Percentiles rank a stretch among this genome's conserved stretches.
phyloP scores from a whole-genome alignment of 192 early-diverging fungal species.

The Coemansia sp. region DNA sequence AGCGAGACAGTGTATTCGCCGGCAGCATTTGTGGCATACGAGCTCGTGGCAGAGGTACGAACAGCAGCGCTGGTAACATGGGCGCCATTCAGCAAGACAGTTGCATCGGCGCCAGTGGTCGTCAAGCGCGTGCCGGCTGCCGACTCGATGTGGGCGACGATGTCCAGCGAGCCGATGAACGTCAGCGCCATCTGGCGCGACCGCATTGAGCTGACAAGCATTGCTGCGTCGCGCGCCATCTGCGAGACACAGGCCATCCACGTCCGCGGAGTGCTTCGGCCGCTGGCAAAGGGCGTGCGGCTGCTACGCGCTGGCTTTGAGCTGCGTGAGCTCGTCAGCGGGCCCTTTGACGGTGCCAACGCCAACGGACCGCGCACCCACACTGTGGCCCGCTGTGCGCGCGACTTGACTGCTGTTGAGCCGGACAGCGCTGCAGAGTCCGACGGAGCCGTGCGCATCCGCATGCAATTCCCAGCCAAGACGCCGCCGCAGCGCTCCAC shows the following conservation, averaged over 20 bases:
- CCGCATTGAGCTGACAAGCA: slow-evolving; percentile 41
- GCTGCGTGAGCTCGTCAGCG: slow-evolving; percentile 35
- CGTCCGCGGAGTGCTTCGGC: slow-evolving; percentile 34
- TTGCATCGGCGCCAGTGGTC: slow-evolving; percentile 17
- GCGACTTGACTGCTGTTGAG: slow-evolving; percentile 14
- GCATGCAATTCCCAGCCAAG: slow-evolving; percentile 24
- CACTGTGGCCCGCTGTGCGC: slow-evolving; percentile 19
- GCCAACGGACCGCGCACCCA: slow-evolving; percentile 10
- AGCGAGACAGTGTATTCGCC: slow-evolving; percentile 45
- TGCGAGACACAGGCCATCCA: slow-evolving; percentile 26
- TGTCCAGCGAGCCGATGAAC: slow-evolving; percentile 37
- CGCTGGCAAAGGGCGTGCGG: slow-evolving; percentile 45
- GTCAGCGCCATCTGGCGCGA: slow-evolving; percentile 39
- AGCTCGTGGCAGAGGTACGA: slow-evolving; percentile 44
- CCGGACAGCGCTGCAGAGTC: background rate
- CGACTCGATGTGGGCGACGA: slow-evolving; percentile 36
- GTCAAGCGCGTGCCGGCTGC: slow-evolving; percentile 40
- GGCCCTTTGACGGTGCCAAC: slow-evolving; percentile 23
- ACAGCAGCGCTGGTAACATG: slow-evolving; percentile 8
- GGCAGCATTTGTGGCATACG: slow-evolving; percentile 39
- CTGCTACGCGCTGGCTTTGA: slow-evolving; percentile 46
- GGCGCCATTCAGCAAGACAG: slow-evolving; percentile 25
- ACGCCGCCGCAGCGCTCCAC: slow-evolving; percentile 2
- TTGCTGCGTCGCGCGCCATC: slow-evolving; percentile 31
- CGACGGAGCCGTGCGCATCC: slow-evolving; percentile 8